Evolutionary conservation across 257 asterid species (phyloP), one percentile per base, ranked within the genome.

Genomic region (Rauvolfia tetraphylla): DNA sequence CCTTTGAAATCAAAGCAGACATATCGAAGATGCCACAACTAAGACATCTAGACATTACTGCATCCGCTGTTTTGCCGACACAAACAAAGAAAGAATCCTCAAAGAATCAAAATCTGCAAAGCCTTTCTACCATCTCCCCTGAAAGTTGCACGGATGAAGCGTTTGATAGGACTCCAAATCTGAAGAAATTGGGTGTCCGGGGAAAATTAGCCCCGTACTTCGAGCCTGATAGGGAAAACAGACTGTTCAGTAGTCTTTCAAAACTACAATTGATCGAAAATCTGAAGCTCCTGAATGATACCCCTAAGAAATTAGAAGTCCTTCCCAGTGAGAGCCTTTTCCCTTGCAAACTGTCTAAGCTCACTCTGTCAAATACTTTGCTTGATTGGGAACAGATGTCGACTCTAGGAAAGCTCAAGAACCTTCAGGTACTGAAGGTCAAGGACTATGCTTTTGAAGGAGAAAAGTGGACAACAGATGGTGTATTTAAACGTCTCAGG

Each of bases 91-190:
- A 80, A 33, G 86, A 73, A 10, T 79, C 51, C 65, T 36, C 76
- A 67, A 78, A 80, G 66, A 78, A 51, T 5, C 86, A 76, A 46
- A 85, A 76, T 79, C 73, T 88, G 10, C 91, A 87, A 87, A 90
- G 92, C 7, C 86, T 89, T 39, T 84, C 89, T 0, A 81, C 86
- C 12, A 79, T 90, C 46, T 78, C 93, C 17, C 90, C 90, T 0
- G 91, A 88, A 31, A 84, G 90, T 65, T 89, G 96, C 84, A 86
- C 83, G 0, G 82, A 71, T 13, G 89, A 82, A 33, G 85, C 87
- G 34, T 84, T 90, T 53, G 85, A 85, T 18, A 70, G 83, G 58
- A 81, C 85, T 56, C 86, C 85, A 9, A 83, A 83, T 57, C 74
- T 88, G 38, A 86, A 82, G 75, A 81, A 73, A 38, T 48, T 90